Conservation (phyloP, 2,329 filamentous ascomycete genomes). For the Fusarium sp. region DNA sequence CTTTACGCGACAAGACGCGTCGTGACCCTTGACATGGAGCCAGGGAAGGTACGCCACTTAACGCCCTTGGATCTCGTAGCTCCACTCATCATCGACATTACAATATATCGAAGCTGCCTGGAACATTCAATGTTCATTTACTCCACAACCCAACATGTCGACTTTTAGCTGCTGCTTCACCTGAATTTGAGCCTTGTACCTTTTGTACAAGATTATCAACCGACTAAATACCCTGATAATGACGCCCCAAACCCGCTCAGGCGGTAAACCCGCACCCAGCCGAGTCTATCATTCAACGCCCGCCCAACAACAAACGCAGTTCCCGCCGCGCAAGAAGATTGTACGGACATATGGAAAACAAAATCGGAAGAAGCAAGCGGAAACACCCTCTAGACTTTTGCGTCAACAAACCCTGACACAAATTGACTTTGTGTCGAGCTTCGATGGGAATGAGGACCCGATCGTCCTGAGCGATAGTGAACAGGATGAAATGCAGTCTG, state of each 20-base stretch:
- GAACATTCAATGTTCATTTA: neutral
- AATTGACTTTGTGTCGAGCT: constrained; percentile 53
- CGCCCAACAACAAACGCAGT: constrained; percentile 52
- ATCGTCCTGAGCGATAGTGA: constrained; percentile 46
- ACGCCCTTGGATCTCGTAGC: constrained; percentile 18
- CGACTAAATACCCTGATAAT: constrained; percentile 37
- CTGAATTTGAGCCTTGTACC: neutral
- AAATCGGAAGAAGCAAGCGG: constrained; percentile 34
- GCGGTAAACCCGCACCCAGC: constrained; percentile 50
- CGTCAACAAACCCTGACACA: constrained; percentile 58
- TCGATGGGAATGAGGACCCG: constrained; percentile 46
- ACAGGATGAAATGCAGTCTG: constrained; percentile 36
- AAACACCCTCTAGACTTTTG: constrained; percentile 35
- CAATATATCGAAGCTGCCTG: constrained; percentile 13
- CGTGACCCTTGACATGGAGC: neutral
- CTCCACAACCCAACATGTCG: constrained; percentile 14
- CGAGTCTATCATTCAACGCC: constrained; percentile 54
- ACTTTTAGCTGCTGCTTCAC: neutral
- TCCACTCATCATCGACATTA: constrained; percentile 33
- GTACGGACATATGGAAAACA: constrained; percentile 51
- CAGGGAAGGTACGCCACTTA: constrained; percentile 33
- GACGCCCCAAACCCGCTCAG: constrained; percentile 53
- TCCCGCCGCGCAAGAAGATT: constrained; percentile 50
- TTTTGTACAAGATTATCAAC: neutral
- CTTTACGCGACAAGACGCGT: constrained; percentile 44